Evolutionary conservation across 805 yeast species (phyloP).

Genomic region (Kluyveromyces starmeri): DNA sequence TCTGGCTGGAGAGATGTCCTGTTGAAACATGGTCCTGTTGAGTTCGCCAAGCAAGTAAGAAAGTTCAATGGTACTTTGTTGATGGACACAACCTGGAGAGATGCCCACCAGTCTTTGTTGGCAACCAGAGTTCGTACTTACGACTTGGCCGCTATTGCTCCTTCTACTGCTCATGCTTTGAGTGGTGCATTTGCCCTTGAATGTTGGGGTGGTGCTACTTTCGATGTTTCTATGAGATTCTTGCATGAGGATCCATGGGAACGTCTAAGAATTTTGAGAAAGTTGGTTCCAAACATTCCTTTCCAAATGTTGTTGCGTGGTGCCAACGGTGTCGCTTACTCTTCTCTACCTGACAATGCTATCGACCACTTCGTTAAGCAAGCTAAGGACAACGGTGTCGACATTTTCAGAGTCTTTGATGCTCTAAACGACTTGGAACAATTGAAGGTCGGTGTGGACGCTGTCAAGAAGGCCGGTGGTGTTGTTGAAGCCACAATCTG

Average conservation of each 20-base stretch:
- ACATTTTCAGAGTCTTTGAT: constrained; percentile 95
- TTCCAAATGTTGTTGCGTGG: constrained; percentile 99
- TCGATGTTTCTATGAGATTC: constrained; percentile 97
- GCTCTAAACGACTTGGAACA: constrained; percentile 96
- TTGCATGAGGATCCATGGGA: constrained; percentile 99
- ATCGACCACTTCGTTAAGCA: constrained; percentile 93
- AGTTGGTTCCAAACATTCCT: constrained; percentile 93
- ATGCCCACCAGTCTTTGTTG: constrained; percentile 94
- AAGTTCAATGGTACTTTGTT: constrained; percentile 75
- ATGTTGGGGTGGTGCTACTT: constrained; percentile 99
- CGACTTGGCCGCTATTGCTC: constrained; percentile 86
- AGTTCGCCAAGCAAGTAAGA: constrained; percentile 83
- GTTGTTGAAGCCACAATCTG: constrained; percentile 98
- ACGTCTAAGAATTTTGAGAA: constrained; percentile 79
- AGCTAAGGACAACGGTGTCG: constrained; percentile 95
- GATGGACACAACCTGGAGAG: constrained; percentile 99
- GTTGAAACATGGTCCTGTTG: constrained; percentile 78
- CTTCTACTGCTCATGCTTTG: constrained; percentile 84
- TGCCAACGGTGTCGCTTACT: constrained; percentile 98
- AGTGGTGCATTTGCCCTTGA: constrained; percentile 90
- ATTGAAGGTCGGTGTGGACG: constrained; percentile 94
- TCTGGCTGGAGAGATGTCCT: constrained; percentile 91
- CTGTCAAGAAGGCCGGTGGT: constrained; percentile 97
- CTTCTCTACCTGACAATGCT: constrained; percentile 96
- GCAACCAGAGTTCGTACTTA: constrained; percentile 97